Base-by-base conservation (phyloP, 768 basidiomycete genomes). In the Porphyrellus cyaneotinctus region DNA sequence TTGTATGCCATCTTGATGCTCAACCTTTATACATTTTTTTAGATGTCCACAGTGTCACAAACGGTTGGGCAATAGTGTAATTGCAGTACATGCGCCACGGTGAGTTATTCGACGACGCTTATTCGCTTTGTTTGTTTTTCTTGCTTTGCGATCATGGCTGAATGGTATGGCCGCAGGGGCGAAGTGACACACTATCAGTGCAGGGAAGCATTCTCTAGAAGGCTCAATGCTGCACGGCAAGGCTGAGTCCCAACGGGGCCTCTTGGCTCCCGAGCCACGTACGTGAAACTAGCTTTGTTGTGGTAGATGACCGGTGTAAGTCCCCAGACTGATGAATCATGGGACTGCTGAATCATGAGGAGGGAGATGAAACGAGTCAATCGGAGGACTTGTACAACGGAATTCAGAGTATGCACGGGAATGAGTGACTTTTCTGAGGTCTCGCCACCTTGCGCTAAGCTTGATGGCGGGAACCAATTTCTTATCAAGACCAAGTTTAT, bases 111-210 rank as follows among this genome's bases (percentile, higher is more conserved):
- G n/a, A 11, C 24, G 41, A 41, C 8, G 1, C 3, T 22, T 38
- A n/a, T n/a, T n/a, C 23, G 12, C n/a, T 31, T 6, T 12, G 6
- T 18, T 57, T 38, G 22, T 11, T 39, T 5, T 15, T 17, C 22
- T 32, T 18, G 43, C 18, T 39, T 28, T 28, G 36, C 9, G n/a
- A 28, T 28, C 4, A 7, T 23, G 17, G 28, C 48, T 52, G 28
- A 52, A 38, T 13, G 5, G 11, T 38, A 14, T 39, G 10, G n/a
- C 44, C 42, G 32, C 60, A 97, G 94, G 44, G 95, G 95, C 10
- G 92, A 95, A 71, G 95, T 97, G 3, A 98, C 94, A 0, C 95
- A 97, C 70, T 94, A 95, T 67, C 90, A 95, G 56, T 98, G 95
- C 65, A 86, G 93, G 24, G 95, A 97, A 65, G 77, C 79, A 1